Evolutionary conservation across 2,329 filamentous ascomycete genomes (phyloP).

Genomic region (Trichoderma pleuroti): DNA sequence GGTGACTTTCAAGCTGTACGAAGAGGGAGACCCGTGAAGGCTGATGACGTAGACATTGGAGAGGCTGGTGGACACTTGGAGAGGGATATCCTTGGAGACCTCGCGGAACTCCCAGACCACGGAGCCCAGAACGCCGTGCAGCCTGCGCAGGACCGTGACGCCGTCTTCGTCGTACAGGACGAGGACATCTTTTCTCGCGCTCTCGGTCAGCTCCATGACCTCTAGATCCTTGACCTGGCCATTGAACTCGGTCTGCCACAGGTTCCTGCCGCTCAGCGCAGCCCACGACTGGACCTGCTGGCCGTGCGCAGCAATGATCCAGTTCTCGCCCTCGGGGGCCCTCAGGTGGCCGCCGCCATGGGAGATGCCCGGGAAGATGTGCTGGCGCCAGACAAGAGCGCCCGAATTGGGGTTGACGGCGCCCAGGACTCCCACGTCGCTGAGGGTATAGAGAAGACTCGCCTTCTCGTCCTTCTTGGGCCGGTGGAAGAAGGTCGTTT

Average conservation of each 20-base stretch:
- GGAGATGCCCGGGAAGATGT: constrained; percentile 53
- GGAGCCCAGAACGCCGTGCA: constrained; percentile 69
- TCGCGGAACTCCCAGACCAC: constrained; percentile 78
- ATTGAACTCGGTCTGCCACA: constrained; percentile 66
- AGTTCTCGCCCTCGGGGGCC: constrained; percentile 74
- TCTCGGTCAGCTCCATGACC: constrained; percentile 67
- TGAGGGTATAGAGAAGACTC: constrained; percentile 86
- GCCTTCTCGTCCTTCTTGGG: constrained; percentile 79
- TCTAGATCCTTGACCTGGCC: constrained; percentile 67
- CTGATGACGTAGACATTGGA: constrained; percentile 73
- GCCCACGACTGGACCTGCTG: constrained; percentile 75
- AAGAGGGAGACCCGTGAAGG: constrained; percentile 64
- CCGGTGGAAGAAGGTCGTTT: constrained; percentile 92
- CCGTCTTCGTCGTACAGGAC: constrained; percentile 61
- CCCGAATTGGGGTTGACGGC: constrained; percentile 88
- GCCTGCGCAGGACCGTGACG: constrained; percentile 59
- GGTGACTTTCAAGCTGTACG: constrained; percentile 73
- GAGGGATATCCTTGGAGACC: constrained; percentile 63
- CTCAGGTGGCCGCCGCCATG: constrained; percentile 55
- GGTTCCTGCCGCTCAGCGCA: constrained; percentile 72
- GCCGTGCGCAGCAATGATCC: constrained; percentile 70
- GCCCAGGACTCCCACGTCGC: constrained; percentile 76
- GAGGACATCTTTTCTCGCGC: constrained; percentile 65
- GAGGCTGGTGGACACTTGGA: constrained; percentile 70
- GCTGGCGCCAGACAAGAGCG: constrained; percentile 80